A percentile compares a stretch with the other conserved stretches of the same genome.
Evolutionary conservation across 2,329 filamentous ascomycete genomes (phyloP).

Genomic region (Thielaviopsis punctulata): DNA sequence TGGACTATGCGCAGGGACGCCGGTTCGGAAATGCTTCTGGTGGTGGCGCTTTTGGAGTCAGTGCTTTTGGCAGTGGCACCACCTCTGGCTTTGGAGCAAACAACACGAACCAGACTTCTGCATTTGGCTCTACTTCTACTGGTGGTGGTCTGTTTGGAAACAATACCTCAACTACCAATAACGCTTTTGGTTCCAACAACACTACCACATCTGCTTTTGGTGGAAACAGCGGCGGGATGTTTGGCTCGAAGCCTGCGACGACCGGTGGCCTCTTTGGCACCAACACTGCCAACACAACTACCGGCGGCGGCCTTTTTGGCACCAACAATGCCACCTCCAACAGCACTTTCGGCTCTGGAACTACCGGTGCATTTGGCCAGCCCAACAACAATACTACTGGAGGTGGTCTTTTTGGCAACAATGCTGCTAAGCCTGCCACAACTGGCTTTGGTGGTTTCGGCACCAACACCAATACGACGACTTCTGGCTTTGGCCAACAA

Average conservation of each 20-base stretch:
- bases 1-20: constrained; percentile 76
- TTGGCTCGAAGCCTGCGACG: constrained; percentile 19
- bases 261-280: constrained; percentile 27
- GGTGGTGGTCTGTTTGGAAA: constrained; percentile 24
- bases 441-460: constrained; percentile 28
- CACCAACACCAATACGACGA: constrained; percentile 17
- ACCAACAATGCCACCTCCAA: constrained; percentile 14
- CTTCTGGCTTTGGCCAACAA: constrained; percentile 3
- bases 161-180: constrained; percentile 14
- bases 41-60: constrained; percentile 66
- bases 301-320: constrained; percentile 18
- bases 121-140: constrained; percentile 18
- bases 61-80: constrained; percentile 28
- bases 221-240: constrained; percentile 19
- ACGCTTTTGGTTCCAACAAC: constrained; percentile 15
- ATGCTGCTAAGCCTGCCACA: constrained; percentile 15
- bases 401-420: constrained; percentile 17
- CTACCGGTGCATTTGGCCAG: constrained; percentile 15
- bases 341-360: constrained; percentile 15
- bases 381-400: constrained; percentile 21
- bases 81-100: constrained; percentile 15
- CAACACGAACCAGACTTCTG: constrained; percentile 19
- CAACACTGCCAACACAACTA: constrained; percentile 15
- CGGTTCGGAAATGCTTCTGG: constrained; percentile 69
- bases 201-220: constrained; percentile 14